phyloP scores from a whole-genome alignment of 192 early-diverging fungal genomes.

The Umbelopsis isabellina region DNA sequence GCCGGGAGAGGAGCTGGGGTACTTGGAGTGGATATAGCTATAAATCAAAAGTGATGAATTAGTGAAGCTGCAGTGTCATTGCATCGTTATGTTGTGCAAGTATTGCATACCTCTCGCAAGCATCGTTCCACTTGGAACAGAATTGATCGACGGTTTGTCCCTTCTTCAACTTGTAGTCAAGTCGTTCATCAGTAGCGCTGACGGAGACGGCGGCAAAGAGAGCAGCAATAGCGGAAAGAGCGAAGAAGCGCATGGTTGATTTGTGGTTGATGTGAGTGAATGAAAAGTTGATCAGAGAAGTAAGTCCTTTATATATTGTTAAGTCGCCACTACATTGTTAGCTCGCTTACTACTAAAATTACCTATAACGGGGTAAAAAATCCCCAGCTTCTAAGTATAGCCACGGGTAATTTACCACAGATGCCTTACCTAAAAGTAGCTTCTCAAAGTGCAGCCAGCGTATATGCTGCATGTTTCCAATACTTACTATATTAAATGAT shows the following conservation, averaged over 20 bases:
- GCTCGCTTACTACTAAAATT: not conserved
- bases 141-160: constrained; percentile 9
- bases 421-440: too few species aligned
- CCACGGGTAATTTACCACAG: too few species aligned
- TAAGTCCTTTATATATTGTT: not conserved
- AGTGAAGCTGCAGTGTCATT: not conserved
- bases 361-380: too few species aligned
- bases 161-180: constrained; percentile 8
- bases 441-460: too few species aligned
- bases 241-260: not conserved
- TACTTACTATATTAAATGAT: too few species aligned
- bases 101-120: not conserved
- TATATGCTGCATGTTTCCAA: too few species aligned
- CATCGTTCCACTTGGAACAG: constrained; percentile 1
- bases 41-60: not conserved
- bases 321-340: not conserved
- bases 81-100: not conserved
- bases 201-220: constrained; percentile 1
- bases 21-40: not conserved
- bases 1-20: not conserved
- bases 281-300: not conserved
- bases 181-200: not conserved
- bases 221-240: not conserved
- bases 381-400: too few species aligned
- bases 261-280: not conserved